These are phyloP conservation scores for Chalciporus sphaerocephalus DNA, from an alignment of 768 basidiomycete species.

Conservation along the genomic window DNA sequence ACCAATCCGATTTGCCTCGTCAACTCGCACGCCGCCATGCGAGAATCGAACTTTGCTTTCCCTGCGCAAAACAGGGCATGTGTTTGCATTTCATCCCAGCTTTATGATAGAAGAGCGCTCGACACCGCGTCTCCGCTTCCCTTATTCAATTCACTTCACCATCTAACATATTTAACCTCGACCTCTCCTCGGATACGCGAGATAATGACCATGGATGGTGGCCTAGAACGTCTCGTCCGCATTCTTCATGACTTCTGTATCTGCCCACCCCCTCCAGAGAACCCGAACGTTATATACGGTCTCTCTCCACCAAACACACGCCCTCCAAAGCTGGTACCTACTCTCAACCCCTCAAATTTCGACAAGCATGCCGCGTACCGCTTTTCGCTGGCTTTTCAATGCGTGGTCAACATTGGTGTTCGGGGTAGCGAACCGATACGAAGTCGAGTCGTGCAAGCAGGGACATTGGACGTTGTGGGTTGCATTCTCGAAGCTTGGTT, in stretches of 20 bases:
- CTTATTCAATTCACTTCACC: slow-evolving; percentile 90
- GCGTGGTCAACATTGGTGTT: slow-evolving; percentile 95
- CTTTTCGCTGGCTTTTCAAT: slow-evolving; percentile 93
- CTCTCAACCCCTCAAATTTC: slow-evolving; percentile 62
- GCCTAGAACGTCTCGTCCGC: slow-evolving; percentile 90
- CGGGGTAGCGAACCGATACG: slow-evolving; percentile 90
- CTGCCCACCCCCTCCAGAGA: slow-evolving; percentile 76
- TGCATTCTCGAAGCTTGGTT: slow-evolving; percentile 93
- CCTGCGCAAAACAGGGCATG: slow-evolving; percentile 93
- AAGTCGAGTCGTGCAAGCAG: slow-evolving; percentile 89
- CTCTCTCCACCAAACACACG: slow-evolving; percentile 62
- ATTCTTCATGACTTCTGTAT: slow-evolving; percentile 88
- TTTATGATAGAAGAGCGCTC: slow-evolving; percentile 83
- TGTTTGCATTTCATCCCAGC: slow-evolving; percentile 89
- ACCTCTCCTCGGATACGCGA: slow-evolving; percentile 97
- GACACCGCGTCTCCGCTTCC: slow-evolving; percentile 58
- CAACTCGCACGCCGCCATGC: slow-evolving; percentile 49
- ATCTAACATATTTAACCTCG: slow-evolving; percentile 93
- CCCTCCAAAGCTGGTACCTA: slow-evolving; percentile 51
- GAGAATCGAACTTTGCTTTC: slow-evolving; percentile 93
- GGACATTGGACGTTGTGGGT: slow-evolving; percentile 89
- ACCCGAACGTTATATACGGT: slow-evolving; percentile 71
- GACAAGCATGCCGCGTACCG: slow-evolving; percentile 85
- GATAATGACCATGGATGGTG: slow-evolving; percentile 97
- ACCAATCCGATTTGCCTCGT: slow-evolving; percentile 18